Evolutionary conservation across 805 yeast genomes (phyloP), one percentile per base, ranked within the genome.

Genomic region (Torulaspora gathmanii): DNA sequence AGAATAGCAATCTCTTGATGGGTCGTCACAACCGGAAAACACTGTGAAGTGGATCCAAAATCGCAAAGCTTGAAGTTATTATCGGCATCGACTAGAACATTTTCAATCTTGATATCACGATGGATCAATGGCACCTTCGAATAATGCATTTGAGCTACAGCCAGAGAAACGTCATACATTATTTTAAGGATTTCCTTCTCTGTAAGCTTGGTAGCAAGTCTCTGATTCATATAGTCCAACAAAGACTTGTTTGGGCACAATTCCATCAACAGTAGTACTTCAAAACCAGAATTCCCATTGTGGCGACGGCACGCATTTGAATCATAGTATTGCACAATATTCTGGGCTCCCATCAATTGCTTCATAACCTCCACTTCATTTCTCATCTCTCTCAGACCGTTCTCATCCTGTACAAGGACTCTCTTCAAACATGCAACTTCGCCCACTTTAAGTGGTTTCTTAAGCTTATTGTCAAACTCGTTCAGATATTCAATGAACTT

Each of bases 81-180:
- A 2, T 74, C 63, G 3, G 75, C 69, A 62, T 86, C 89, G 29
- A 93, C 86, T 46, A 91, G 71, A 15, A 91, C 96, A 65, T 91
- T 93, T 62, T 91, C 98, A 52, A 93, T 89, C 69, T 93, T 93
- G 53, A 91, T 80, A 68, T 93, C 98, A 37, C 98, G 74, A 65
- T 91, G 99, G 44, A 91, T 82, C 59, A 91, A 70, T 33, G 86
- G 82, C n/a, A 71, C 72, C 13, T 69, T 62, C 45, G 79, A 59
- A 42, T 75, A 74, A 67, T 91, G 99, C 96, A 93, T 88, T 55
- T 81, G 82, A 38, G 85, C 80, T 15, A 93, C 74, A 1, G 91
- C 98, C 49, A 78, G 67, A 2, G 86, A 74, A 20, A 90, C 79
- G 61, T 91, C 96, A 57, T 75, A 72, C 88, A 88, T 83, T 51